Evolutionary conservation across 169 alveolate species (phyloP), one percentile per base, ranked within the genome.

Genomic region (Eimeria mitis): DNA sequence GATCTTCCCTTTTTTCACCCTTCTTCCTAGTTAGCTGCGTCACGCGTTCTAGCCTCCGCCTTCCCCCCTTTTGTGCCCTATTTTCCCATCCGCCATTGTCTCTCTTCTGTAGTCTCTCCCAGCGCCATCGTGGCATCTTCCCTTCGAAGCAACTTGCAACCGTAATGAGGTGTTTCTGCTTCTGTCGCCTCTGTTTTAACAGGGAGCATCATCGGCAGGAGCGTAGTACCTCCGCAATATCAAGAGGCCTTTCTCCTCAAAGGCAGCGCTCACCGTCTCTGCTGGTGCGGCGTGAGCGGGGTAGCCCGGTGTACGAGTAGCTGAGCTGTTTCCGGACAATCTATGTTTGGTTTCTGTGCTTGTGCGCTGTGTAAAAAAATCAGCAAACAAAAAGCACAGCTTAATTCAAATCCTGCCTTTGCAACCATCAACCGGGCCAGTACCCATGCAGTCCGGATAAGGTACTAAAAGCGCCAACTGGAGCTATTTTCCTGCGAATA

Each of bases 261-360:
- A 25, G 89, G 68, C 70, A 52, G 52, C 89, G 89, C 49, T 81
- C 89, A 28, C 89, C 89, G 40, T 81, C 89, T 47, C 89, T 19
- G 73, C 70, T 19, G n/a, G 49, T 31, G n/a, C 89, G 89, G 49
- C 68, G 68, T 52, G 89, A 52, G 73, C 65, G 89, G 89, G 89
- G 89, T 31, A 81, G 89, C 16, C 89, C 89, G 31, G 89, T 81
- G 16, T 81, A 81, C 71, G 71, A 81, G 73, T 81, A 47, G 63
- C 14, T 75, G 7, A 68, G 47, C 2, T 34, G 28, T 68, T 31
- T 63, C 25, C 25, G 4, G 34, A 5, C 19, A 2, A 9, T 31
- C 21, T 31, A 28, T 68, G 75, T 23, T 11, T 1, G 28, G 7
- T 68, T 68, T 37, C 49, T 7, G 23, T 68, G 47, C 21, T 68